phyloP scores from a whole-genome alignment of 164 flowering plant genomes.

The Umbellularia californica region DNA sequence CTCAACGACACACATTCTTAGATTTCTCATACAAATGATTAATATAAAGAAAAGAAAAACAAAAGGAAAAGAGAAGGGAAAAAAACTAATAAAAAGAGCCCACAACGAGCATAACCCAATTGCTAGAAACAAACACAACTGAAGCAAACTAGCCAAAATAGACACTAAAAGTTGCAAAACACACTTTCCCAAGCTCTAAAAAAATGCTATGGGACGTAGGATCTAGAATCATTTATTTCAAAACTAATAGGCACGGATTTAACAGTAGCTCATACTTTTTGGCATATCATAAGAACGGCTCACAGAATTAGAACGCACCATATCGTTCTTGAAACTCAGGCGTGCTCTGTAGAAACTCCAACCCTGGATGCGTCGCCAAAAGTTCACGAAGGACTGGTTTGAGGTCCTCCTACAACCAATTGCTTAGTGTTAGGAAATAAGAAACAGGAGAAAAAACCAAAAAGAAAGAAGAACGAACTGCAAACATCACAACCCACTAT shows the following conservation, averaged over 20 bases:
- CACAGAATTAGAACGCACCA: conserved; percentile 40
- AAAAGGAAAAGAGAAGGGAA: too few relatives aligned
- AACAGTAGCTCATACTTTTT: too few relatives aligned
- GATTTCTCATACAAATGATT: too few relatives aligned
- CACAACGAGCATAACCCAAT: too few relatives aligned
- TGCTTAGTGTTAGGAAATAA: conserved; percentile 8
- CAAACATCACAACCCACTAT: conserved; percentile 1
- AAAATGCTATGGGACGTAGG: too few relatives aligned
- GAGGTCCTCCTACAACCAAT: conserved; percentile 66
- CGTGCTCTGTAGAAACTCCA: conserved; percentile 89
- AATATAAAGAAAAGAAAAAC: too few relatives aligned
- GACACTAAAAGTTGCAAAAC: not conserved
- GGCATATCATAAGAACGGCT: not conserved
- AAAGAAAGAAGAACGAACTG: not conserved
- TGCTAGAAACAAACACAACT: too few relatives aligned
- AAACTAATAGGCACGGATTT: too few relatives aligned
- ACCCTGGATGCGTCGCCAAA: conserved; percentile 92
- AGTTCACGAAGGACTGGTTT: conserved; percentile 88
- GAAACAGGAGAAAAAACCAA: not conserved
- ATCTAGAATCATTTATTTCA: not conserved
- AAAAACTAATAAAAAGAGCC: too few relatives aligned
- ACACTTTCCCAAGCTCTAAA: not conserved
- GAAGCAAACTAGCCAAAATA: too few relatives aligned
- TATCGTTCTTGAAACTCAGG: conserved; percentile 98
- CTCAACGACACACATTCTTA: too few relatives aligned